phyloP scores from a whole-genome alignment of 1,139 yeast species.

The Diutina ranongensis region DNA sequence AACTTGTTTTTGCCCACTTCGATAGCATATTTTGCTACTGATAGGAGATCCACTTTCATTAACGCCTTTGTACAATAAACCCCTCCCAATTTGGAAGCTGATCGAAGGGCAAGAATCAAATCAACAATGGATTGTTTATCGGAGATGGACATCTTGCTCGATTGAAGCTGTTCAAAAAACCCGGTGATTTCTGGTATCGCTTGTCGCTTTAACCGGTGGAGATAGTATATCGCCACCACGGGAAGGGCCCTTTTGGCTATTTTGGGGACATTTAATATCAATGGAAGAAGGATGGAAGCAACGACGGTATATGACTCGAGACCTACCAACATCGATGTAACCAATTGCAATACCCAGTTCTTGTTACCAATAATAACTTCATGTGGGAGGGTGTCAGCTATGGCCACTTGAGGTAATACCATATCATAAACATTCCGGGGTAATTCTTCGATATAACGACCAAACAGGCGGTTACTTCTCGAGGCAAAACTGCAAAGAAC shows the following conservation, averaged over 20 bases:
- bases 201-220: slow-evolving; percentile 8
- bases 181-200: slow-evolving; percentile 7
- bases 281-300: background rate
- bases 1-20: slow-evolving; percentile 19
- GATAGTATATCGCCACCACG: background rate
- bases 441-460: background rate
- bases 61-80: slow-evolving; percentile 18
- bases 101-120: slow-evolving; percentile 31
- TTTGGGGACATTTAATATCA: background rate
- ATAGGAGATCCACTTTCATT: slow-evolving; percentile 22
- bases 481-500: background rate
- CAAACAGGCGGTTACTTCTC: background rate
- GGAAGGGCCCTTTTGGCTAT: background rate
- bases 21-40: slow-evolving; percentile 11
- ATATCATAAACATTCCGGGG: background rate
- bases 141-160: slow-evolving; percentile 8
- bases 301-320: background rate
- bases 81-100: slow-evolving; percentile 26
- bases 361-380: background rate
- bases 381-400: background rate
- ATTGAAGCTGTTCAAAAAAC: background rate
- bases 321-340: background rate
- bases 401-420: background rate
- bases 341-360: background rate
- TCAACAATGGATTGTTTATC: slow-evolving; percentile 21